Evolutionary conservation across 2,329 filamentous ascomycete genomes (phyloP).

Genomic region (Ascomycota sp.): DNA sequence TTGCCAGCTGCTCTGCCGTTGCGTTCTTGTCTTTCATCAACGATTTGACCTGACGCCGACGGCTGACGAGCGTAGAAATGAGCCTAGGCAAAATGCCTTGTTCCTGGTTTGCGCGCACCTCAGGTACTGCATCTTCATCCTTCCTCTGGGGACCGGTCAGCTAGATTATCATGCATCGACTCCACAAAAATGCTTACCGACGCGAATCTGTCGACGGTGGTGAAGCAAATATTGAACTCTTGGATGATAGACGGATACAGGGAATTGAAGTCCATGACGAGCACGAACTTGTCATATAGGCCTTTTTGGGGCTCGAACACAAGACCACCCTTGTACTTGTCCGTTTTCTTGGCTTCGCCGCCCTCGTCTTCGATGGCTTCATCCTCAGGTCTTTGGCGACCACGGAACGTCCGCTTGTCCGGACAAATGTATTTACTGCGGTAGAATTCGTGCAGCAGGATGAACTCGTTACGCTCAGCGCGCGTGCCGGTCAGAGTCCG

Average conservation of each 20-base stretch:
- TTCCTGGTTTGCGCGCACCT: slow-evolving; percentile 58
- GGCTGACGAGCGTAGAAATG: slow-evolving; percentile 76
- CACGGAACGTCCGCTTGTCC: slow-evolving; percentile 73
- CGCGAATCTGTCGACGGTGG: slow-evolving; percentile 65
- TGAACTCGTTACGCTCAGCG: slow-evolving; percentile 96
- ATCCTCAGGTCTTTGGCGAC: slow-evolving; percentile 52
- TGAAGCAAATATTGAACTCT: slow-evolving; percentile 99
- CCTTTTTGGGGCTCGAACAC: slow-evolving; percentile 97
- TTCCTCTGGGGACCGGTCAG: no score
- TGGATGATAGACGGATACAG: slow-evolving; percentile 97
- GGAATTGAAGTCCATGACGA: slow-evolving; percentile 99
- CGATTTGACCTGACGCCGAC: slow-evolving; percentile 80
- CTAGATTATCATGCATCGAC: no score
- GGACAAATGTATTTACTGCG: slow-evolving; percentile 96
- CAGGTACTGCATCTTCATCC: slow-evolving; percentile 74
- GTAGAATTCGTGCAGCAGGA: slow-evolving; percentile 91
- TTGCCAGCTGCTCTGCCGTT: slow-evolving; percentile 67
- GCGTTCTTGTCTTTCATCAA: slow-evolving; percentile 90
- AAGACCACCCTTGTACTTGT: slow-evolving; percentile 96
- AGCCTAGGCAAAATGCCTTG: slow-evolving; percentile 77
- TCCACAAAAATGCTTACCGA: slow-evolving; percentile 29
- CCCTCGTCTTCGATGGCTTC: slow-evolving; percentile 47
- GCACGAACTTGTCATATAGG: slow-evolving; percentile 90
- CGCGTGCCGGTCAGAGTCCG: slow-evolving; percentile 87
- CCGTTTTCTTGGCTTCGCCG: slow-evolving; percentile 80